Percentiles rank a stretch among this genome's conserved stretches.
These are phyloP conservation scores for Entomortierella lignicola DNA, from an alignment of 192 early-diverging fungal genomes.

Conservation along the genomic window DNA sequence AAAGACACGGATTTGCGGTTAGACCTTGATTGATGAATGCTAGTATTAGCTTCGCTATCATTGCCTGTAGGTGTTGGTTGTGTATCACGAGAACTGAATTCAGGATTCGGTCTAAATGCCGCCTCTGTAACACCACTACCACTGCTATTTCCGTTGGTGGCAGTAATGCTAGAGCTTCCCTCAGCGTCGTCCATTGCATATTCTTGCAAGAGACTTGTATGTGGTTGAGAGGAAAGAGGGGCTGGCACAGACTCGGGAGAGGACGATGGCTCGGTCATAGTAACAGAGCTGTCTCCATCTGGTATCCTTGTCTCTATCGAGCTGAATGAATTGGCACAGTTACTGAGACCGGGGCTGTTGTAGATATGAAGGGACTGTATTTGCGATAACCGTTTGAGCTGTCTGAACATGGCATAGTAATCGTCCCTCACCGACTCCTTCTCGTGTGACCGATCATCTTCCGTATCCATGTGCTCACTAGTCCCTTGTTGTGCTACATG, in stretches of 20 bases:
- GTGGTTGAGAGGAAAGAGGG: not conserved
- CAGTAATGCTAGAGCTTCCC: not conserved
- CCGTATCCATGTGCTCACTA: not conserved
- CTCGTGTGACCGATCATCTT: not conserved
- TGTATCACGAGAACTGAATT: not conserved
- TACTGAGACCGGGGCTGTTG: constrained; percentile 37
- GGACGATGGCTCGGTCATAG: not conserved
- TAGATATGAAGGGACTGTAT: constrained; percentile 32
- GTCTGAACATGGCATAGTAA: constrained; percentile 42
- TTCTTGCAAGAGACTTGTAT: not conserved
- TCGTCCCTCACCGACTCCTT: constrained; percentile 25
- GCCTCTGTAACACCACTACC: not conserved
- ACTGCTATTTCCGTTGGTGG: not conserved
- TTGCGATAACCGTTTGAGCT: constrained; percentile 16
- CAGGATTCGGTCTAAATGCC: not conserved
- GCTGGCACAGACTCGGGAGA: not conserved
- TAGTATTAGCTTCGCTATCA: not conserved
- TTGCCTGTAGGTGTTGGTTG: not conserved
- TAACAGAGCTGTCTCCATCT: not conserved
- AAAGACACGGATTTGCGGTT: not conserved
- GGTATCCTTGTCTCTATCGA: not conserved
- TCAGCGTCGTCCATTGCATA: not conserved
- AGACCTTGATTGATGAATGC: not conserved
- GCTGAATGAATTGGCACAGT: not conserved
- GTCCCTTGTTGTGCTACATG: constrained; percentile 2